These are phyloP conservation scores for Phytopythium litorale DNA, from an alignment of 352 stramenopile genomes.

Conservation along the genomic window DNA sequence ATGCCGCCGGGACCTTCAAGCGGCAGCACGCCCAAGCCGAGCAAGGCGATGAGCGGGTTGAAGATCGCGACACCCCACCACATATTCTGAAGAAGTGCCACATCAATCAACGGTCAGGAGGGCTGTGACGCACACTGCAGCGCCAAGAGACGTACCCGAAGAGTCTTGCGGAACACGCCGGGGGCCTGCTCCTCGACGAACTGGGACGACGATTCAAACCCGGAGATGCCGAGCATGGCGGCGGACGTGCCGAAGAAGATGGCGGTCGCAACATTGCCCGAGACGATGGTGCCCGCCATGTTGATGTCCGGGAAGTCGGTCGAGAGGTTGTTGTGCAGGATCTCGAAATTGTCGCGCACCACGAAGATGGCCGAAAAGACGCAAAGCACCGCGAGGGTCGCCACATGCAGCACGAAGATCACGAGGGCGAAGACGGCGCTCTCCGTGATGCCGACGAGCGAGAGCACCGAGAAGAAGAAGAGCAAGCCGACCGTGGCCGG, in stretches of 20 bases:
- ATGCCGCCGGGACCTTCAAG: constrained; percentile 72
- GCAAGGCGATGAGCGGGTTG: constrained; percentile 91
- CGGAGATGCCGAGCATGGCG: constrained; percentile 94
- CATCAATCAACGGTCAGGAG: not conserved
- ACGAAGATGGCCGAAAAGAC: constrained; percentile 78
- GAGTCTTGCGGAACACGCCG: constrained; percentile 93
- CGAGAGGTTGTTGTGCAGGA: constrained; percentile 77
- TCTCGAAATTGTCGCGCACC: constrained; percentile 72
- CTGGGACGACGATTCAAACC: constrained; percentile 93
- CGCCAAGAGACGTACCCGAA: constrained; percentile 35
- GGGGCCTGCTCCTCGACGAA: constrained; percentile 94
- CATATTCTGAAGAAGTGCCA: constrained; percentile 73
- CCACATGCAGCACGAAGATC: constrained; percentile 91
- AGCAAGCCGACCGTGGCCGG: constrained; percentile 80
- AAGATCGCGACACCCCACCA: constrained; percentile 93
- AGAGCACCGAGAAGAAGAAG: constrained; percentile 91
- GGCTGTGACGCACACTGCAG: not conserved
- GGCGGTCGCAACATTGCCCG: constrained; percentile 79
- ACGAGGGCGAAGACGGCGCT: constrained; percentile 87
- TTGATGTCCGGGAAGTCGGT: constrained; percentile 89
- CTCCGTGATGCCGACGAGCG: constrained; percentile 91
- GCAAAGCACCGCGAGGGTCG: constrained; percentile 81
- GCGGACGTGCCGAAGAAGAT: constrained; percentile 90
- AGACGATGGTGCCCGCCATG: constrained; percentile 71
- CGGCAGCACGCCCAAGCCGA: constrained; percentile 88